Evolutionary conservation across 345 rosid genomes (phyloP), one percentile per base, ranked within the genome.

Genomic region (Cardamine occulta): DNA sequence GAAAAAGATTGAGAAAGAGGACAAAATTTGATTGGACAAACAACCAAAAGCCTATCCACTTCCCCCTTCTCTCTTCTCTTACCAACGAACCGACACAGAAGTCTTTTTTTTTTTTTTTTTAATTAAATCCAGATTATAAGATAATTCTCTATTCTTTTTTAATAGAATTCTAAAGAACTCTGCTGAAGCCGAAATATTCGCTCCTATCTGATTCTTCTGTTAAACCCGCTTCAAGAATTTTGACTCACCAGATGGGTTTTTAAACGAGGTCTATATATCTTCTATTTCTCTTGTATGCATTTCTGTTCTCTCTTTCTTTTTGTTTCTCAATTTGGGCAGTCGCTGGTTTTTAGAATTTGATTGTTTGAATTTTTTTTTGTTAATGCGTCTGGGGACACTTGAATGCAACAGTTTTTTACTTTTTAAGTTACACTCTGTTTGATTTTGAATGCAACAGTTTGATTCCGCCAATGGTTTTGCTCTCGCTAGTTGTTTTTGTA

Each of bases 21-120:
- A 62, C 57, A 63, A 15, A 21, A 1, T 31, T 4, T 62, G 69
- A 72, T 66, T 72, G 77, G 81, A 59, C 60, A 3, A 60, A 59
- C 11, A 23, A 6, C 19, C 72, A 72, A 78, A 21, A 78, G 73
- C 77, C 73, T 78, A 78, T 78, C 81, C 73, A 71, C 76, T 63
- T 44, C 75, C 23, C 18, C 59, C 26, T 14, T 7, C 23, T 11
- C 42, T 2, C 35, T 9, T 67, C 55, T 24, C n/a, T 62, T 37
- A 62, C 75, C 70, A 54, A 62, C 65, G 64, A 44, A 62, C 59
- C 51, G 23, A 21, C 23, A 21, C 23, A 21, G 23, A 21, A 21
- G 23, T 21, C 23, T 21, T 21, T 18, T 18, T n/a, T n/a, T 42
- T 18, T 24, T 62, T 44, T 7, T 8, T 5, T 19, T 34, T 34